Conservation (phyloP, 176 grass and related monocot species). For the Neostapfia colusana region DNA sequence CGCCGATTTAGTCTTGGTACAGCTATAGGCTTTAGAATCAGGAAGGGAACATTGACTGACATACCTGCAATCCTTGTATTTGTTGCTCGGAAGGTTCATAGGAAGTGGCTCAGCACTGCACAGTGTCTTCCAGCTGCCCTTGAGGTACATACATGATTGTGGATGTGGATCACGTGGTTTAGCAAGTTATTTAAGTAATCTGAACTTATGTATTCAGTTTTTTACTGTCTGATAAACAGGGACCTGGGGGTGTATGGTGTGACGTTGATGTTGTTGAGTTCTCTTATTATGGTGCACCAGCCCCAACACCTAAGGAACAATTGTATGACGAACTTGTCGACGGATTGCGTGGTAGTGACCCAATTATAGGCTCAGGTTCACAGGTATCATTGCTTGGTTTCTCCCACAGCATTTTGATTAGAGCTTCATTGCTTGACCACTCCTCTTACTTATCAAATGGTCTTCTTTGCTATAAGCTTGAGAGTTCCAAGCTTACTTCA, state of each 20-base stretch:
- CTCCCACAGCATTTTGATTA: background rate
- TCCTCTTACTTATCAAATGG: background rate
- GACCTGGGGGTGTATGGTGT: conserved; percentile 94
- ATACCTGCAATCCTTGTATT: conserved; percentile 96
- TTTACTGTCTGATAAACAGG: conserved; percentile 49
- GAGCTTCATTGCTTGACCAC: background rate
- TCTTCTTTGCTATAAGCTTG: conserved; percentile 3
- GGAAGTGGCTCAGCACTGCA: conserved; percentile 69
- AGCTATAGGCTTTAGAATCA: conserved; percentile 86
- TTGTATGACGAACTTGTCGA: conserved; percentile 92
- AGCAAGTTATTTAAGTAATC: conserved; percentile 17
- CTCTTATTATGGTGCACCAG: conserved; percentile 96
- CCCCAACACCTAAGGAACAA: conserved; percentile 90
- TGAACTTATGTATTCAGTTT: conserved; percentile 22
- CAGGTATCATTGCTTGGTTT: conserved; percentile 59
- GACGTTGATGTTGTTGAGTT: conserved; percentile 98
- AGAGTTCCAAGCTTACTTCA: background rate
- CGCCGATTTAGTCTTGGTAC: conserved; percentile 90
- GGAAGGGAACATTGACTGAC: conserved; percentile 73
- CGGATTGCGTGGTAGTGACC: conserved; percentile 87
- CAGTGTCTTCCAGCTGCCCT: conserved; percentile 86
- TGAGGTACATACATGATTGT: conserved; percentile 49
- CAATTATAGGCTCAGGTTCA: conserved; percentile 85
- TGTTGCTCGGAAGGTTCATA: conserved; percentile 91
- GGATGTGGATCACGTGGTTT: conserved; percentile 1